These are phyloP conservation scores for Heracleum sosnowskyi DNA, from an alignment of 129 eudicot genomes.

Conservation along the genomic window DNA sequence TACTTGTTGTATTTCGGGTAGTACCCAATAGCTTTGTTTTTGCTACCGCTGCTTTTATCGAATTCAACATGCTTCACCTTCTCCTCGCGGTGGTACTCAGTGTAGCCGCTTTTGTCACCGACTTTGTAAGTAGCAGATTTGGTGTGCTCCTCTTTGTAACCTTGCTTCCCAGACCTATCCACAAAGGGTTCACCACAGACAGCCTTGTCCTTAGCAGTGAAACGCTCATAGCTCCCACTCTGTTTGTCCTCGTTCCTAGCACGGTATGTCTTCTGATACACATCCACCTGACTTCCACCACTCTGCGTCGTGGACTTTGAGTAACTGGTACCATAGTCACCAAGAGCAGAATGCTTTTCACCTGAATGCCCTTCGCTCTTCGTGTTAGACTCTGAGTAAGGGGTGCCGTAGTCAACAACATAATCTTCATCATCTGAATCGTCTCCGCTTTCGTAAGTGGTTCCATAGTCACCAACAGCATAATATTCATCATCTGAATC, in stretches of 20 bases:
- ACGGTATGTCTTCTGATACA: background rate
- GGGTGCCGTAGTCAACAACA: too few species aligned
- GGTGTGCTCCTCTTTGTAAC: slow-evolving; percentile 22
- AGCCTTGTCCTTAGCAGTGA: slow-evolving; percentile 13
- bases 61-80: slow-evolving; percentile 16
- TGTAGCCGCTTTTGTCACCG: slow-evolving; percentile 34
- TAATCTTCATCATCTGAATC: too few species aligned
- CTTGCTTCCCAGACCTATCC: slow-evolving; percentile 15
- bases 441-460: too few species aligned
- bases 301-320: slow-evolving; percentile 2
- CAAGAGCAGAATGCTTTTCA: background rate
- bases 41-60: background rate
- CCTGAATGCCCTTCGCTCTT: too few species aligned
- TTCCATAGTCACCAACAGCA: too few species aligned
- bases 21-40: background rate
- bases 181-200: slow-evolving; percentile 18
- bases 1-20: background rate
- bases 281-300: background rate
- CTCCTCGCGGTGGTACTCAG: slow-evolving; percentile 24
- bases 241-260: slow-evolving; percentile 19
- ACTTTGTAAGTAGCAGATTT: slow-evolving; percentile 16
- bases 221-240: slow-evolving; percentile 23
- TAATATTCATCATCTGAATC: too few species aligned
- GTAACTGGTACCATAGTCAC: background rate
- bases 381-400: too few species aligned